Evolutionary conservation across 257 asterid genomes (phyloP).

Genomic region (Salvia miltiorrhiza): DNA sequence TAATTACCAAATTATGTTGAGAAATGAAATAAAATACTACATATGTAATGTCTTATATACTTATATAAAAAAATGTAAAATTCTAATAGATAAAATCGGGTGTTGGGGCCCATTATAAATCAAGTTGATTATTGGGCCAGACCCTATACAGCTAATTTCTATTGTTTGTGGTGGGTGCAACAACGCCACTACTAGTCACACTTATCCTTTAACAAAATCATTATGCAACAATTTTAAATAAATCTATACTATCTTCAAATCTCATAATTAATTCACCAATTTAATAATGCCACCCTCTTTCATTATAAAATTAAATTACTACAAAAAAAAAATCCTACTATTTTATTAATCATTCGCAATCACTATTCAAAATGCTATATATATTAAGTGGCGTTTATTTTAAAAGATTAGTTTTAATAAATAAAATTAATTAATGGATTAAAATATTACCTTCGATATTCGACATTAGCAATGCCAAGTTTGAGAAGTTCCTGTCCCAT

Average conservation of each 20-base stretch:
- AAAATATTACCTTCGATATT: conserved; percentile 65
- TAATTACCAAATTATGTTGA: not conserved
- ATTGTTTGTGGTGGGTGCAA: conserved; percentile 11
- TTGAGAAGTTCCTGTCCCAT: conserved; percentile 38
- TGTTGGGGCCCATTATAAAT: not conserved
- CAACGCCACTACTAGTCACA: conserved; percentile 19
- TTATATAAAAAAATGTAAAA: not conserved
- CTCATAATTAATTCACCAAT: conserved; percentile 9
- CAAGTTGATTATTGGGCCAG: conserved; percentile 12
- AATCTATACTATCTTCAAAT: not conserved
- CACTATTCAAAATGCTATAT: no score
- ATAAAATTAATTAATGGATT: no score
- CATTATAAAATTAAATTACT: not conserved
- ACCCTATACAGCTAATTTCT: not conserved
- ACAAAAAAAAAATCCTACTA: no score
- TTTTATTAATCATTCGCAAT: no score
- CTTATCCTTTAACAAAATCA: conserved; percentile 7
- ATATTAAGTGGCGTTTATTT: no score
- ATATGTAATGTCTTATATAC: not conserved
- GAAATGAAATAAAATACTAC: no score
- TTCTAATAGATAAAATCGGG: not conserved
- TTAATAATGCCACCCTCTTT: not conserved
- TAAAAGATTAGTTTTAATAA: no score
- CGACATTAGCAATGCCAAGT: conserved; percentile 55
- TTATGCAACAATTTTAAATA: not conserved